These are phyloP conservation scores for Tuber magnatum DNA, from an alignment of 495 filamentous ascomycete species.

Conservation along the genomic window DNA sequence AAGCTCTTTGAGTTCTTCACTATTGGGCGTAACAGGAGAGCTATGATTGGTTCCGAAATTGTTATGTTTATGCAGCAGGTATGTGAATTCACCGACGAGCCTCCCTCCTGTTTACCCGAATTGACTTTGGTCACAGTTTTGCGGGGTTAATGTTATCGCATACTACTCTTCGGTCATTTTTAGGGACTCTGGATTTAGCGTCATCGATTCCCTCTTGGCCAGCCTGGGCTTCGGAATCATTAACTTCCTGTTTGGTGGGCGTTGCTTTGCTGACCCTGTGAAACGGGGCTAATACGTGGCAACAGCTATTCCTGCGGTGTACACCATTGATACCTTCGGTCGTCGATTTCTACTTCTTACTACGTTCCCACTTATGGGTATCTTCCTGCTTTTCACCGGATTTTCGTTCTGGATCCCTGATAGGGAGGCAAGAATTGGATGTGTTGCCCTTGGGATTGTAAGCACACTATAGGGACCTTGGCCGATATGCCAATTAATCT, in stretches of 20 bases:
- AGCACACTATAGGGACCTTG: background rate
- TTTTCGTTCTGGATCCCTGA: conserved; percentile 70
- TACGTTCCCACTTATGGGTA: conserved; percentile 69
- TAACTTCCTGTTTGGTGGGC: conserved; percentile 61
- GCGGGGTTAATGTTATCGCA: conserved; percentile 56
- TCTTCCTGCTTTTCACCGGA: conserved; percentile 69
- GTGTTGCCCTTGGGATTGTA: conserved; percentile 58
- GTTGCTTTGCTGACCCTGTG: background rate
- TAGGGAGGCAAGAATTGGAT: conserved; percentile 47
- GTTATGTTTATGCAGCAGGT: conserved; percentile 88
- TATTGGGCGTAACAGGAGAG: conserved; percentile 70
- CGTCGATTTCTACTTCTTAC: conserved; percentile 67
- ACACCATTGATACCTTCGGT: conserved; percentile 79
- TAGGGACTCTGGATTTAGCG: conserved; percentile 51
- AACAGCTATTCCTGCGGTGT: conserved; percentile 60
- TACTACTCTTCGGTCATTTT: conserved; percentile 67
- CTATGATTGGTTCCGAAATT: conserved; percentile 63
- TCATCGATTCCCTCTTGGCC: conserved; percentile 54
- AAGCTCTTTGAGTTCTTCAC: conserved; percentile 64
- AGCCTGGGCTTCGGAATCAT: conserved; percentile 72
- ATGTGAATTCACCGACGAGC: conserved; percentile 18
- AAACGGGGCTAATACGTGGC: background rate
- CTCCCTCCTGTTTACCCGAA: background rate
- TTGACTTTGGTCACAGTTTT: conserved; percentile 29
- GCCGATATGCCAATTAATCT: background rate